A percentile compares a stretch with the other conserved stretches of the same genome.
These are phyloP conservation scores for Eucalyptus coolabah DNA, from an alignment of 345 rosid species.

Conservation along the genomic window DNA sequence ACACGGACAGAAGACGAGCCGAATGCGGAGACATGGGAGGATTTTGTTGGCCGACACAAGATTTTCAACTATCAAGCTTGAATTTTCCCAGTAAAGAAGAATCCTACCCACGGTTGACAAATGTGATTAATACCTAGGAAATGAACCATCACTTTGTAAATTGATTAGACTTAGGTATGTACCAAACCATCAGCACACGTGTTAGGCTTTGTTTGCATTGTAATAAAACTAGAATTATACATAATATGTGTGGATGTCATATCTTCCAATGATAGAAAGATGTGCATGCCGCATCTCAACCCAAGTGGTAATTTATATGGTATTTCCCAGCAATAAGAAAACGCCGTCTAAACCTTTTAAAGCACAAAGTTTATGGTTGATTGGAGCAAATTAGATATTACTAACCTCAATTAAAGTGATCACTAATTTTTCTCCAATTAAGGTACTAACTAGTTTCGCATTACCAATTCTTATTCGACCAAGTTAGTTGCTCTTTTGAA, in stretches of 20 bases:
- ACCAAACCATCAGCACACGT: neutral
- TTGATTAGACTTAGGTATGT: neutral
- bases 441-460: neutral
- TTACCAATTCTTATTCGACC: neutral
- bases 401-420: neutral
- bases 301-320: neutral
- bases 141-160: neutral
- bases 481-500: neutral
- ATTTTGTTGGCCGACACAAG: neutral
- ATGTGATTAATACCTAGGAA: neutral
- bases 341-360: neutral
- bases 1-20: neutral
- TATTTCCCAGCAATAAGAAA: neutral
- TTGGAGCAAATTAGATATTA: neutral
- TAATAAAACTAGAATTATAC: neutral
- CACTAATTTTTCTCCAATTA: neutral
- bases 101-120: neutral
- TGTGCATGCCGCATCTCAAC: rapidly evolving
- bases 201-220: neutral
- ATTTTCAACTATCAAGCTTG: neutral
- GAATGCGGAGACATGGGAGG: neutral
- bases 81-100: neutral
- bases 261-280: neutral
- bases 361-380: neutral
- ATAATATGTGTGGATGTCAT: neutral